Conservation (phyloP, 345 rosid species). For the Eucalyptus lansdowneana region DNA sequence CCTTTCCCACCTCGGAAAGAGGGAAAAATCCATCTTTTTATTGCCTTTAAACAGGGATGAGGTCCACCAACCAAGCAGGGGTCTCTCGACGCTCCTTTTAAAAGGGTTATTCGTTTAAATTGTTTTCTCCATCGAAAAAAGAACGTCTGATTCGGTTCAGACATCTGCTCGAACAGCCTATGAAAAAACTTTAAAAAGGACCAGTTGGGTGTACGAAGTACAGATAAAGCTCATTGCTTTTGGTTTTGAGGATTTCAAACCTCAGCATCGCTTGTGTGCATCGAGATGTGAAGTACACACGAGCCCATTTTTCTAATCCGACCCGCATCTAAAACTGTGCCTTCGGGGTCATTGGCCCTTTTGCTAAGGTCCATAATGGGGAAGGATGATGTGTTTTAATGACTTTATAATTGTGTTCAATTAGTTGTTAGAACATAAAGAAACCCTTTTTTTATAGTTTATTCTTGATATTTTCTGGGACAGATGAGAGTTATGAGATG, state of each 20-base stretch:
- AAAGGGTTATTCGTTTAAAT: neutral
- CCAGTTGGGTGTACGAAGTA: neutral
- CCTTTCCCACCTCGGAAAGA: neutral
- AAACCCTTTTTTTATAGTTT: neutral
- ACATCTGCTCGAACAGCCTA: neutral
- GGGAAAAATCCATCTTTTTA: neutral
- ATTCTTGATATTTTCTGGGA: neutral
- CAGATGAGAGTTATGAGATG: neutral
- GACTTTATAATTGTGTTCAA: neutral
- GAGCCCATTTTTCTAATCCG: neutral
- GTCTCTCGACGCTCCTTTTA: neutral
- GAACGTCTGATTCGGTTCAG: neutral
- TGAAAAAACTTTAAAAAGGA: neutral
- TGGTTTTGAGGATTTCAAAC: neutral
- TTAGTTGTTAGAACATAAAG: neutral
- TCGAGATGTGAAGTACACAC: neutral
- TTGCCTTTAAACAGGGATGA: neutral
- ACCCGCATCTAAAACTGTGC: neutral
- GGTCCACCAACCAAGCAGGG: neutral
- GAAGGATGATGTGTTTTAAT: neutral
- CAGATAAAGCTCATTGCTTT: neutral
- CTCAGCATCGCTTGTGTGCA: neutral
- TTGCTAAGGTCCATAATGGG: neutral
- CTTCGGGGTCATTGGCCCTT: neutral
- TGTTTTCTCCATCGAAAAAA: neutral